phyloP scores from a whole-genome alignment of 78 protist species.

The Dictyostelium intermedium region DNA sequence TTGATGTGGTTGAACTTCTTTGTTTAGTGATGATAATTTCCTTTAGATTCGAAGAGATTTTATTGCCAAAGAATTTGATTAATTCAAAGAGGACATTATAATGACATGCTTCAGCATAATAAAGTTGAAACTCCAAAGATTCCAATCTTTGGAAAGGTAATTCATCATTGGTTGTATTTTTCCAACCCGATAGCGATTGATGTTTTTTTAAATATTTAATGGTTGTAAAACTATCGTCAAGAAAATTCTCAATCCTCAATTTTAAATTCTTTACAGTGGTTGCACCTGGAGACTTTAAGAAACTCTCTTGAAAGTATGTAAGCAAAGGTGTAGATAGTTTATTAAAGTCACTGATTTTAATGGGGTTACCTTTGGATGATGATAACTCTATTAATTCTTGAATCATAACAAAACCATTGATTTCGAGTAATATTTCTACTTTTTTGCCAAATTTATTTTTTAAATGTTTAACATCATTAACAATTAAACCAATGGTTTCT shows the following conservation, averaged over 20 bases:
- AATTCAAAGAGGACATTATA: too few species aligned
- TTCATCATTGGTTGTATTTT: neutral
- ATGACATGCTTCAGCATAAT: too few species aligned
- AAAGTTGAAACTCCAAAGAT: neutral
- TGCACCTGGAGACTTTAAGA: neutral
- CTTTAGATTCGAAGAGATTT: neutral
- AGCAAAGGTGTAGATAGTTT: neutral
- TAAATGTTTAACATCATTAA: too few species aligned
- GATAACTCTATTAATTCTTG: neutral
- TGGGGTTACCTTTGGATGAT: neutral
- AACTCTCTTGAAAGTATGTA: neutral
- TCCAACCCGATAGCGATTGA: too few species aligned
- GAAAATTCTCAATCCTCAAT: too few species aligned
- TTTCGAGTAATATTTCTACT: neutral
- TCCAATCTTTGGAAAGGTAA: neutral
- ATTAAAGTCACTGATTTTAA: too few species aligned
- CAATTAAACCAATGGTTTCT: too few species aligned
- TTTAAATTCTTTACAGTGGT: neutral
- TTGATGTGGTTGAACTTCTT: neutral
- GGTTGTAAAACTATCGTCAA: too few species aligned
- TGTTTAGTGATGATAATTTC: neutral
- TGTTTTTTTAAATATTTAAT: neutral
- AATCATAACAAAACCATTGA: neutral
- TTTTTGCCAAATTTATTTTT: neutral
- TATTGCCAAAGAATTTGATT: neutral